Evolutionary conservation across 2,329 filamentous ascomycete genomes (phyloP), one percentile per base, ranked within the genome.

Genomic region (Ambrosiella cleistominuta): DNA sequence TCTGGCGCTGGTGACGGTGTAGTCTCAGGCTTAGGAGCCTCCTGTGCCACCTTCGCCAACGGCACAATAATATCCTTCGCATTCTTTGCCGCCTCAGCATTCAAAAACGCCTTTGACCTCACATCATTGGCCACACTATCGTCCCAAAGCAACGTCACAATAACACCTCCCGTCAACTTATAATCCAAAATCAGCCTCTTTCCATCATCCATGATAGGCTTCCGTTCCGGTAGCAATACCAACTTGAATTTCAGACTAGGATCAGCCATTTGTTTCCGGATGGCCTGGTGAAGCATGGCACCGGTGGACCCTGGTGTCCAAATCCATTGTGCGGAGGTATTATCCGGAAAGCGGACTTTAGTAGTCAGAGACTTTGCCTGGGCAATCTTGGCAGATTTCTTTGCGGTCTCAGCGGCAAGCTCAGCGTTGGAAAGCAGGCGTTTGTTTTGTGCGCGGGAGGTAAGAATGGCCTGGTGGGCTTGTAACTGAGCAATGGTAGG

Each of bases 291-390:
- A 1, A 98, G 73, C 55, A 79, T 77, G 2, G 77, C 74, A 1
- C 83, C 85, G 0, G 86, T 88, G 57, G 90, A 83, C 1, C 73
- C 68, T 17, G 81, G 80, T 1, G 75, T 77, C 63, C 94, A 81
- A n/a, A 75, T 77, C 71, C 83, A 83, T 56, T 88, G 80, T 38
- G 89, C 80, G 57, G 83, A 82, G 59, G 82, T 86, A 64, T 90
- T 86, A 67, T 97, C 90, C 0, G 91, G 91, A 64, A 96, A 90
- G 35, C 90, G 85, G 54, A 96, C 79, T 63, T 86, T 88, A 62
- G 97, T 76, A 36, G 81, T 77, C 38, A 95, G 79, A 38, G 80
- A 79, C 55, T 78, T 80, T 61, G 90, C 76, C 4, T 78, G 76
- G 4, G 82, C 77, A 1, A 89, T 72, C 62, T 76, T 83, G 37